Evolutionary conservation across 139 green algal species (phyloP).

Genomic region (Micractinium conductrix): DNA sequence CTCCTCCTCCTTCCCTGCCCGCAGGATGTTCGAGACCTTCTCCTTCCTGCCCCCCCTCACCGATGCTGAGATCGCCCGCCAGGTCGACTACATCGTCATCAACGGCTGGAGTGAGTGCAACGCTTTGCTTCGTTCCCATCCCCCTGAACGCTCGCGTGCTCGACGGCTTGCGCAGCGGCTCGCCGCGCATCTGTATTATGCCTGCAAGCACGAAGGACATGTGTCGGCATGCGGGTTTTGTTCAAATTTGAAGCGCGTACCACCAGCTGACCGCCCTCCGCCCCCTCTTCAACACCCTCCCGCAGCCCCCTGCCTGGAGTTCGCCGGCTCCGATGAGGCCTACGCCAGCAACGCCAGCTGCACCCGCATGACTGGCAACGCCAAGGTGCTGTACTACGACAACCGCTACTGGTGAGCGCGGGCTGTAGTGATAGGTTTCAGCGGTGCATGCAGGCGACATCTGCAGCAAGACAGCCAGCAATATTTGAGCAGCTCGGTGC

Average conservation of each 20-base stretch:
- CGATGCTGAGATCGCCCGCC: constrained; percentile 87
- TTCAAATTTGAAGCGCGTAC: too few species aligned
- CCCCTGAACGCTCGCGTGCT: too few species aligned
- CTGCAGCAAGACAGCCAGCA: too few species aligned
- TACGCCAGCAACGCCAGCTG: constrained; percentile 72
- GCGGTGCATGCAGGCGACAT: too few species aligned
- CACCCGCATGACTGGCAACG: constrained; percentile 68
- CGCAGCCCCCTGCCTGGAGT: constrained; percentile 92
- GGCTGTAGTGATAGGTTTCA: background rate
- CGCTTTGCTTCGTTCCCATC: too few species aligned
- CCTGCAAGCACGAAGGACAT: too few species aligned
- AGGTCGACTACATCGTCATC: constrained; percentile 96
- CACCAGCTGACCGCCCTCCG: background rate
- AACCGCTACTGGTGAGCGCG: constrained; percentile 95
- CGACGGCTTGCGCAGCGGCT: too few species aligned
- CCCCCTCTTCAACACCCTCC: background rate
- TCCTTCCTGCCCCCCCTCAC: constrained; percentile 97
- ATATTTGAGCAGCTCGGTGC: too few species aligned
- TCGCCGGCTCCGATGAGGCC: constrained; percentile 78
- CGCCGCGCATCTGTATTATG: too few species aligned
- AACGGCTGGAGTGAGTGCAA: constrained; percentile 78
- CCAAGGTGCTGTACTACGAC: constrained; percentile 76
- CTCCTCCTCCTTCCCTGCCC: background rate
- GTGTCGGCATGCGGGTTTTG: too few species aligned
- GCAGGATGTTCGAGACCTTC: constrained; percentile 98